Evolutionary conservation across 2,329 filamentous ascomycete species (phyloP), one percentile per base, ranked within the genome.

Genomic region (Apiospora sp.): DNA sequence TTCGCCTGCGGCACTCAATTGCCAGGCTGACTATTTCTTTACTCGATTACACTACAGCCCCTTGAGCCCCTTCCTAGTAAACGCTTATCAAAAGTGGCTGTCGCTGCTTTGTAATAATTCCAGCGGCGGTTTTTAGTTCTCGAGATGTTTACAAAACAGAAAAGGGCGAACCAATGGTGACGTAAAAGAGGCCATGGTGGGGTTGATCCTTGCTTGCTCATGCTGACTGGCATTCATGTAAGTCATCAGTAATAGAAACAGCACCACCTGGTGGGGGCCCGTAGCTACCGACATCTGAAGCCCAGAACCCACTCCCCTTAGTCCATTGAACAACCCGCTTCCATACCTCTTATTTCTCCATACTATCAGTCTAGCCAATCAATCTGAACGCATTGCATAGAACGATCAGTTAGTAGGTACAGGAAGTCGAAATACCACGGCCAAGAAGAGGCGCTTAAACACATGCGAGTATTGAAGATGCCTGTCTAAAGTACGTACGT

Each of bases 71-170:
- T 49, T n/a, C 6, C 22, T n/a, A 54, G 24, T 27, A 16, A 24
- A 61, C 22, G 30, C 54, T 37, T 61, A 61, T 22, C 14, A 30
- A 24, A 34, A 30, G 13, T 58, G 51, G 51, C 51, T 67, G 61
- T 27, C 54, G 41, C 37, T 61, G 73, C 73, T 76, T 76, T 76
- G 75, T 76, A 72, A 76, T 73, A n/a, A 48, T n/a, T 34, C 71
- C 37, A 3, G 54, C 16, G 34, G 7, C 30, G 19, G 3, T 19
- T 37, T 34, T 2, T 30, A 22, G 54, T 58, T 22, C 27, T 34
- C 14, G 5, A 16, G 22, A 37, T 61, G 30, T 61, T 61, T 61
- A 61, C 54, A 34, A 61, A 61, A 37, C 54, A 37, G 30, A 61
- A 61, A 37, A 61, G 37, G 54, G 16, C 54, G 54, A 34, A 43